Conservation (phyloP, 345 rosid species). For the Dipteronia sinensis region DNA sequence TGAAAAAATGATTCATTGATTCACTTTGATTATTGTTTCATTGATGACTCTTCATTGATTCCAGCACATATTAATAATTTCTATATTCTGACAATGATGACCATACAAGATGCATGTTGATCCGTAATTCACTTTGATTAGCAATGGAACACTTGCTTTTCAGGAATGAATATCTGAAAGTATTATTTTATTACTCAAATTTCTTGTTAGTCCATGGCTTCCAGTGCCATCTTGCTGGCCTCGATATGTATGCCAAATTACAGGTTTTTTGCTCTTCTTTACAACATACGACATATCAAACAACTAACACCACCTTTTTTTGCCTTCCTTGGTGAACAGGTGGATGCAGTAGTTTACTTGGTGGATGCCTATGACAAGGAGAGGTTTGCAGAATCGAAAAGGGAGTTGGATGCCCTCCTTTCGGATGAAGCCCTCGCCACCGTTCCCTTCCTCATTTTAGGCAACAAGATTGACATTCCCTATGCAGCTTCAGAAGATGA, state of each 20-base stretch:
- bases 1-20: not conserved
- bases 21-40: not conserved
- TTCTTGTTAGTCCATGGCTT: not conserved
- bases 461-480: conserved; percentile 63
- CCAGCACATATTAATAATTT: not conserved
- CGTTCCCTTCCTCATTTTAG: conserved; percentile 60
- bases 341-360: conserved; percentile 63
- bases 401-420: conserved; percentile 58
- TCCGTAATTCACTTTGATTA: not conserved
- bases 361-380: conserved; percentile 69
- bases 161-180: not conserved
- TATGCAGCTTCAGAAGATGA: conserved; percentile 60
- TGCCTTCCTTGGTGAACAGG: conserved; percentile 23
- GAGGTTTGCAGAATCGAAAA: conserved; percentile 58
- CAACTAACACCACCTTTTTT: not conserved
- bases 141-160: not conserved
- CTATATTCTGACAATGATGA: not conserved
- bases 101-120: not conserved
- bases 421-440: conserved; percentile 52
- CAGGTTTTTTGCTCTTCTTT: not conserved
- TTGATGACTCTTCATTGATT: not conserved
- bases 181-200: not conserved
- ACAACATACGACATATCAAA: not conserved
- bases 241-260: not conserved
- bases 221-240: not conserved